Evolutionary conservation across 257 asterid genomes (phyloP), one percentile per base, ranked within the genome.

Genomic region (Hygrophila difformis): DNA sequence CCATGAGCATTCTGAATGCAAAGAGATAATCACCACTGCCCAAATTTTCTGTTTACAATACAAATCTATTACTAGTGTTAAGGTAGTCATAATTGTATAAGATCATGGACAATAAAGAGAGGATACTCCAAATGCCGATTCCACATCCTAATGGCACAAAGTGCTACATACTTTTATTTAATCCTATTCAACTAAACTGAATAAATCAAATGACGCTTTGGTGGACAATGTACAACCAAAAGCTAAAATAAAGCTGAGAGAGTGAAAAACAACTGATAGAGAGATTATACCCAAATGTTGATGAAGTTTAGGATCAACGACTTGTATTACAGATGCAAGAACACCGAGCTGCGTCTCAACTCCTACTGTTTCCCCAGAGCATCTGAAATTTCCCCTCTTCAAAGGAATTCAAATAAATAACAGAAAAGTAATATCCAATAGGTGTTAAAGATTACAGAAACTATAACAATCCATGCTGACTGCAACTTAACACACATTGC

Each of bases 1-100:
- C 96, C 96, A 89, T 89, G 55, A 89, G 96, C 98, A 89, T 89
- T 31, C 98, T 75, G 67, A 89, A 66, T 49, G 98, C 98, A 70
- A 89, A 89, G 48, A 89, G 70, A 78, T 89, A 89, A 64, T 82
- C 91, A 35, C 96, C 98, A 43, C 94, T 96, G 49, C 96, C 96
- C 23, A 89, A 64, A 37, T 79, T 80, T 70, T 89, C 96, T 89
- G 98, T 56, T 41, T 34, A 43, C n/a, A n/a, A n/a, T 47, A 59
- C 56, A 47, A 19, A 12, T 49, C 19, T 18, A 33, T 47, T 56
- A 60, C 44, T 45, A 57, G 34, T 33, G 18, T 5, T n/a, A n/a
- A n/a, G n/a, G n/a, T n/a, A n/a, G n/a, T n/a, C n/a, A n/a, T n/a
- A n/a, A n/a, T n/a, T n/a, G n/a, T n/a, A n/a, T n/a, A n/a, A n/a